Base-by-base conservation (phyloP, 1,284 basidiomycete genomes). In the Boletus sp. region DNA sequence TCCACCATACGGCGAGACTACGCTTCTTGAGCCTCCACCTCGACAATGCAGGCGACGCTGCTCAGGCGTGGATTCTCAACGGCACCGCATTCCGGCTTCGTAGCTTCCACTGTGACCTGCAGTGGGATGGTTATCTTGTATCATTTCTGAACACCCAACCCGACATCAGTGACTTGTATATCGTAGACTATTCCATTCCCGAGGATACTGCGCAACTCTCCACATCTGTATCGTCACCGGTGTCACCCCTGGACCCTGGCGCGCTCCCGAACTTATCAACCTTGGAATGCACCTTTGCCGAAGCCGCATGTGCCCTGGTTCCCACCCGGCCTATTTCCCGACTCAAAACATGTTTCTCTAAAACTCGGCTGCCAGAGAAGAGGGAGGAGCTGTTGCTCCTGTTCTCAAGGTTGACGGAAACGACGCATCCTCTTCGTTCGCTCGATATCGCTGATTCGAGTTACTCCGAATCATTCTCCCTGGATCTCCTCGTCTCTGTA, bases 341-440 rank as follows among this genome's bases (percentile, higher is more conserved):
- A 54, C 76, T 88, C 59, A 88, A 88, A 68, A 85, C 85, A n/a
- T 87, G 85, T 63, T 84, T 88, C 67, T 85, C 85, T 24, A 75
- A 75, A 54, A 74, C 80, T n/a, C 74, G 75, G 54, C 55, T 72
- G 4, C 64, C 63, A 9, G 81, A 79, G 41, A 86, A 85, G 70
- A 75, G 76, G 29, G 72, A 72, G 3, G 85, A 88, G 65, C 72
- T 86, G 70, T 62, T 65, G 0, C 58, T 75, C 4, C 72, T 88
- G 27, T 71, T 84, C 53, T 72, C 75, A 6, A 78, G 76, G 51
- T 66, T 86, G 46, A 73, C 65, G 43, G 71, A 70, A 16, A 79
- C 84, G 7, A 77, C 78, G 9, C 66, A 64, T 33, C 64, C 77
- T 20, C 63, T 85, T 31, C 74, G 69, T 42, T 78, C 84, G 2